Conservation (phyloP, 2,329 filamentous ascomycete genomes). For the Helotiales sp. region DNA sequence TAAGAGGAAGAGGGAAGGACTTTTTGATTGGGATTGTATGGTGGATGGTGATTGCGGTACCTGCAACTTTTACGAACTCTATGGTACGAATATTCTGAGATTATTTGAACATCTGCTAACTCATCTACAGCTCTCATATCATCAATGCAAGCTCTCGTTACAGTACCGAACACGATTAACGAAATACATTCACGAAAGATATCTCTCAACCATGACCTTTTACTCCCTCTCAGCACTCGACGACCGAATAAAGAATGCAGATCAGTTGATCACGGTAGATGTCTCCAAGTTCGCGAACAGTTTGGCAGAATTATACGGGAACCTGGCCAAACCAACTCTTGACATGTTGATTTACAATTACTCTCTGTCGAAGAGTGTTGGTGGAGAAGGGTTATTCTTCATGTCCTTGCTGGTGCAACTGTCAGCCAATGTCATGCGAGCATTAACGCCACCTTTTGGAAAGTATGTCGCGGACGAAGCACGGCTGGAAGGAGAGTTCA, state of each 20-base stretch:
- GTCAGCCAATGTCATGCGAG: conserved; percentile 87
- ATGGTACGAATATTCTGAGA: conserved; percentile 64
- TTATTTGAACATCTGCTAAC: conserved; percentile 9
- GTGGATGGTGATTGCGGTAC: conserved; percentile 98
- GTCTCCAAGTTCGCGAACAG: conserved; percentile 96
- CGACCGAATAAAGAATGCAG: conserved; percentile 97
- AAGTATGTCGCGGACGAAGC: conserved; percentile 98
- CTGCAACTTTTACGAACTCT: conserved; percentile 96
- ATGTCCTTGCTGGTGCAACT: conserved; percentile 94
- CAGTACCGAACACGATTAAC: conserved; percentile 92
- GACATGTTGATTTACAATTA: conserved; percentile 98
- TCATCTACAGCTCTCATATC: conserved; percentile 75
- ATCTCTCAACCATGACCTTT: conserved; percentile 96
- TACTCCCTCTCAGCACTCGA: conserved; percentile 94
- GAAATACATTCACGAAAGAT: conserved; percentile 93
- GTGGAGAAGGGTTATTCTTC: conserved; percentile 86
- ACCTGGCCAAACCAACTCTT: conserved; percentile 88
- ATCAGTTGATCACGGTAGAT: conserved; percentile 95
- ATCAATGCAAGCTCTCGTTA: conserved; percentile 91
- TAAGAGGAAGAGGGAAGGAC: conserved; percentile 86
- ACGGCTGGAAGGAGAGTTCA: conserved; percentile 89
- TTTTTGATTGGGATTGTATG: conserved; percentile 87
- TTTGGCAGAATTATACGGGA: conserved; percentile 91
- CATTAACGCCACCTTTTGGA: conserved; percentile 91
- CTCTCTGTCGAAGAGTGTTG: conserved; percentile 90